Evolutionary conservation across 2,329 filamentous ascomycete genomes (phyloP), one percentile per base, ranked within the genome.

Genomic region (Microdochium paspali): DNA sequence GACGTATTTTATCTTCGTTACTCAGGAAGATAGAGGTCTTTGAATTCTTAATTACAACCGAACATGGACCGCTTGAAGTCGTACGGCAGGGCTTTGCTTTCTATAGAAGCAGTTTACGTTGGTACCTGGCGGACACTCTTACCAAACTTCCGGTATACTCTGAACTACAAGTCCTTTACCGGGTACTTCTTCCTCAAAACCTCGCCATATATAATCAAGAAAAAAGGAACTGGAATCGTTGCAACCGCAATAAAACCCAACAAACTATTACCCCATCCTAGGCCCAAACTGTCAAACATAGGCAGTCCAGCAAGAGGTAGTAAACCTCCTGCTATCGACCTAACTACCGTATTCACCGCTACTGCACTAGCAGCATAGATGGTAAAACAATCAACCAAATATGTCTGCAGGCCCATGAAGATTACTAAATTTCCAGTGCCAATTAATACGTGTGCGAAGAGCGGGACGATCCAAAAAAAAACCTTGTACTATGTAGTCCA

Each of bases 241-340:
- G 61, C 70, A 3, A 77, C 47, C 3, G 70, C 66, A 48, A 79
- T 64, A 50, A 77, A 76, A 0, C 72, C 76, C 24, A 78, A 54
- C 44, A 77, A 53, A 2, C 67, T 69, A 47, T 69, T 74, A 0
- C 73, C 73, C 74, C 73, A 77, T 1, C 69, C 69, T 21, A 67
- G 55, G 0, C 69, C 72, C 5, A 72, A 55, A 3, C 46, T 51
- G 0, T 47, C 44, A 53, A 70, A 73, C 53, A 72, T 60, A 3
- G 45, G 50, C 1, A 66, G 62, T 0, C 65, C 69, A 1, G 67
- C 67, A 1, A 72, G 56, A 2, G 70, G 70, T 10, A 73, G 53
- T 47, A 71, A 65, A 1, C 68, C 65, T 1, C 64, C 66, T n/a
- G 63, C 62, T 9, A 71, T 50, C 32, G 58, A 65, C 1, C 63